Base-by-base conservation (phyloP, 306 rosid genomes). In the Trichosanthes truncata region DNA sequence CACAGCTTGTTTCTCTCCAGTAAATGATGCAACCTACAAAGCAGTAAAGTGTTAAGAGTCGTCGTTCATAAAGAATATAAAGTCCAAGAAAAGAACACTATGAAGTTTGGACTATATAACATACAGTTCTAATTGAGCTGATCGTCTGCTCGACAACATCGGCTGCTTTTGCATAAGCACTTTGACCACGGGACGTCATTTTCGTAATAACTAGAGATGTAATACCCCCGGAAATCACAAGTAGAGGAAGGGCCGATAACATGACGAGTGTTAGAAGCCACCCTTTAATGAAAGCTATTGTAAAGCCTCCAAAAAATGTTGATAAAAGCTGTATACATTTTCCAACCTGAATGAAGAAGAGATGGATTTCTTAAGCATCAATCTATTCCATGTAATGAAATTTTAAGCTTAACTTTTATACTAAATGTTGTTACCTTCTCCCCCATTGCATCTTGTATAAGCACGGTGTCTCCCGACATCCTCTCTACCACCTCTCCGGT, bases 381-480 rank as follows among this genome's bases (percentile, higher is more conserved):
- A 51, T 17, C 56, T 46, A 10, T 46, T 3, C 51, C 3, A 46
- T 46, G 51, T 1, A 62, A 25, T 20, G 43, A 41, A 62, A 11
- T 78, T 29, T 17, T 43, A 45, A 46, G 31, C 38, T 43, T 63
- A 25, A 15, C 38, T 40, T 53, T 73, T 46, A 17, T 4, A 20
- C 21, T 9, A 46, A 29, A 29, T 46, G 35, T 71, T 3, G 14
- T 8, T 83, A 93, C 98, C 93, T 93, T 91, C 79, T 93, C 98
- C 0, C 93, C 97, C 91, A 88, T 85, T 78, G 98, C 95, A 21
- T 90, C 98, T 90, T 91, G 98, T 83, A 93, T 91, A 66, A 88
- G 93, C 46, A 93, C 90, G 33, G 97, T 91, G 71, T 93, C 97
- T 2, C 97, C 98, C 8, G 97, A 89, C 94, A 93, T 91, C 72